Base-by-base conservation (phyloP, 441 rosid species). In the Arabidopsis lyrata region DNA sequence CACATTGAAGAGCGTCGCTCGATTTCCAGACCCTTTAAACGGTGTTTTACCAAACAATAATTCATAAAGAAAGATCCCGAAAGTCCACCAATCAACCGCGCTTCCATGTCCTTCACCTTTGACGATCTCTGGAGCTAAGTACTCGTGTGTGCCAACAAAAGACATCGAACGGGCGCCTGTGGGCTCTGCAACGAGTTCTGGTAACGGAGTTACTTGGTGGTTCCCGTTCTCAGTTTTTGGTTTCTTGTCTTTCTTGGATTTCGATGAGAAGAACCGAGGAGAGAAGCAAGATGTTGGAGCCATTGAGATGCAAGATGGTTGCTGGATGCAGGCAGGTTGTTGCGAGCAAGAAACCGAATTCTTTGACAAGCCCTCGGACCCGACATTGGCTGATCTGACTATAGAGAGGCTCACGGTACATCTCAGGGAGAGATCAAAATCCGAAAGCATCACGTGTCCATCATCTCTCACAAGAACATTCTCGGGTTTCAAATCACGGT, bases 391-490 rank as follows among this genome's bases (percentile, higher is more conserved):
- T 54, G 85, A 82, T 76, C 82, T 86, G 65, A 88, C 89, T 8
- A 88, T 81, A 12, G 89, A 86, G 36, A 84, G 93, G 69, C 86
- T 85, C 16, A 84, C 85, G 20, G 83, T 80, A 75, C 88, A 92
- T 20, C 87, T 92, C 73, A 81, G 85, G 74, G 97, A 94, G 50
- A 94, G 96, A 81, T 94, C 98, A 53, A 94, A 94, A 81, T 94
- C 98, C 0, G 95, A 87, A n/a, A 94, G 98, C 98, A 91, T 94
- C 67, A 94, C 83, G 58, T 94, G 98, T 39, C 98, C 98, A 77
- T 83, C 96, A 65, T 90, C 95, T 80, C 96, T 90, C 63, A 94
- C 90, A 70, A 94, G 85, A 66, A 93, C 86, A 67, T 93, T 93
- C 82, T 93, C 98, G 2, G 98, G 98, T 83, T 93, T 93, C 27